Percentiles rank a stretch among this genome's conserved stretches.
Conservation (phyloP, 768 basidiomycete genomes). For the Panaeolus cyanescens region DNA sequence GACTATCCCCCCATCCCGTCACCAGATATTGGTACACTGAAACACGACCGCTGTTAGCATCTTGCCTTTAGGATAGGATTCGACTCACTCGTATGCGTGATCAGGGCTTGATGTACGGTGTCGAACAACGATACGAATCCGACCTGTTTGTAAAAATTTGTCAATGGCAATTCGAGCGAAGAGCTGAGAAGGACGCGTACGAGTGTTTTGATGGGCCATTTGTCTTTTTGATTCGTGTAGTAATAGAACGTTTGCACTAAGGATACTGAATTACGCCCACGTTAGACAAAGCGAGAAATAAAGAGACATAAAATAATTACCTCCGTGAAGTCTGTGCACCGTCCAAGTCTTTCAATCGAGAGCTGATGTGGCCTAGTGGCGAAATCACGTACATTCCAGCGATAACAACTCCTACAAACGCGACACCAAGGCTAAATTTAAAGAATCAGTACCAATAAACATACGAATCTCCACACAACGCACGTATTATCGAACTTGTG, state of each 20-base stretch:
- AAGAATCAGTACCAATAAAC: not conserved
- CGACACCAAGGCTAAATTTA: conserved; percentile 44
- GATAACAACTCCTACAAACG: conserved; percentile 49
- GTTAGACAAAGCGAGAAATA: not conserved
- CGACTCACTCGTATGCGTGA: conserved; percentile 48
- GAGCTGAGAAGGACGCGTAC: conserved; percentile 24
- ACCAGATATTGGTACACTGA: conserved; percentile 24
- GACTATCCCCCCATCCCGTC: conserved; percentile 21
- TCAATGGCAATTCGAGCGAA: not conserved
- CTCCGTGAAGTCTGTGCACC: conserved; percentile 47
- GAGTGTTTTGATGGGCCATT: conserved; percentile 47
- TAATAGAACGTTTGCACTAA: conserved; percentile 59
- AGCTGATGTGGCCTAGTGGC: not conserved
- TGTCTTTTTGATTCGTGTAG: conserved; percentile 49
- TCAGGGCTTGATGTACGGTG: conserved; percentile 53
- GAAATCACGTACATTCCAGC: conserved; percentile 46
- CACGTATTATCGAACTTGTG: not conserved
- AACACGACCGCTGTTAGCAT: not conserved
- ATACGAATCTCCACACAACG: not conserved
- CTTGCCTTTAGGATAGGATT: not conserved
- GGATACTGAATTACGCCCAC: conserved; percentile 41
- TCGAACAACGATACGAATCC: conserved; percentile 49
- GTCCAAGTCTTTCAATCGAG: not conserved
- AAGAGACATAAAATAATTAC: conserved; percentile 25
- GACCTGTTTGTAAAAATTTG: conserved; percentile 37